These are phyloP conservation scores for Hapsidospora chrysogenum DNA, from an alignment of 495 filamentous ascomycete genomes.

Conservation along the genomic window DNA sequence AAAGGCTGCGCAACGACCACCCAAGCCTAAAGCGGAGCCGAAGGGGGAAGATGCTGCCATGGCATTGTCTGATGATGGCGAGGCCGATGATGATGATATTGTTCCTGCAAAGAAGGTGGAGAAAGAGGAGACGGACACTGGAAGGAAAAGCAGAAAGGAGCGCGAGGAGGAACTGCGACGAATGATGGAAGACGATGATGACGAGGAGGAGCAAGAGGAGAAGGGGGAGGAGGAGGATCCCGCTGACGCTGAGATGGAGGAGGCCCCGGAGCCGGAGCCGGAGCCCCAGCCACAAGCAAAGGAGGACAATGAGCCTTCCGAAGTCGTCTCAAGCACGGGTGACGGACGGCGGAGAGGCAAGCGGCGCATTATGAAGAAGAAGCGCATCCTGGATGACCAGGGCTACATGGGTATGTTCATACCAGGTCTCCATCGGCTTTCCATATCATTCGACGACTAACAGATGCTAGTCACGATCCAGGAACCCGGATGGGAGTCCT, in stretches of 20 bases:
- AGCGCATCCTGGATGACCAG: conserved; percentile 78
- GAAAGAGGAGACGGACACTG: conserved; percentile 11
- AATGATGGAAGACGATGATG: conserved; percentile 82
- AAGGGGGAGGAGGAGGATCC: conserved; percentile 14
- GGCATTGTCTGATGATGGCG: conserved; percentile 55
- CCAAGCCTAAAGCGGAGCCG: conserved; percentile 29
- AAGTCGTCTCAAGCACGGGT: conserved; percentile 34
- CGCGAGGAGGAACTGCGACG: conserved; percentile 54
- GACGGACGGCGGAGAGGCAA: conserved; percentile 62
- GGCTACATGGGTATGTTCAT: conserved; percentile 61
- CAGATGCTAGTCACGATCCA: conserved; percentile 87
- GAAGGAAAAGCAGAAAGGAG: conserved; percentile 45
- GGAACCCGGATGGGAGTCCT: conserved; percentile 84
- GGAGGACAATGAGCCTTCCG: conserved; percentile 27
- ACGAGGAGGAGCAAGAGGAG: conserved; percentile 19
- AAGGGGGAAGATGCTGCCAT: conserved; percentile 40
- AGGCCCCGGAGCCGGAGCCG: conserved; percentile 17
- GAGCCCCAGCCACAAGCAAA: conserved; percentile 12
- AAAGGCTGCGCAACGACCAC: conserved; percentile 53
- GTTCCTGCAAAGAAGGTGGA: conserved; percentile 12
- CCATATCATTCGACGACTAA: too few species aligned
- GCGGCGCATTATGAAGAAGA: conserved; percentile 77
- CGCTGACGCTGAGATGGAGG: conserved; percentile 11
- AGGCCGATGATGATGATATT: conserved; percentile 43
- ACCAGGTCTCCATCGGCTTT: neutral